A percentile compares a stretch with the other conserved stretches of the same genome.
phyloP scores from a whole-genome alignment of 2,329 filamentous ascomycete genomes.

The Colletotrichum sp. region DNA sequence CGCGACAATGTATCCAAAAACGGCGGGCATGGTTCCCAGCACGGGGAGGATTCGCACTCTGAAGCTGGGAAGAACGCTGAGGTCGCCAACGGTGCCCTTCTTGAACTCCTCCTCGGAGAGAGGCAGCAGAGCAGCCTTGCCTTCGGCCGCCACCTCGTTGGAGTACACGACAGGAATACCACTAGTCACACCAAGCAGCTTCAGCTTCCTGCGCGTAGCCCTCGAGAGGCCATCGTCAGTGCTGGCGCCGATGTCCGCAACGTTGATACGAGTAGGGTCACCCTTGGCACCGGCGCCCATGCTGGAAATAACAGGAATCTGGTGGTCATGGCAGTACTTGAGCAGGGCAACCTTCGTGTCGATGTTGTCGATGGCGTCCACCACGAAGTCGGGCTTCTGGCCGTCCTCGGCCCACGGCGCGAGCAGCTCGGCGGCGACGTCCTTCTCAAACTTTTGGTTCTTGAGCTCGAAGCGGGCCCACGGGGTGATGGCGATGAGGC shows the following conservation, averaged over 20 bases:
- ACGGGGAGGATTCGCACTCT: slow-evolving; percentile 94
- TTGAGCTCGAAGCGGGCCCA: slow-evolving; percentile 91
- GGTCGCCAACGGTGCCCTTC: slow-evolving; percentile 84
- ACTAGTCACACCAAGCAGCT: slow-evolving; percentile 76
- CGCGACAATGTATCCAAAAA: slow-evolving; percentile 90
- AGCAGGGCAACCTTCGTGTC: slow-evolving; percentile 93
- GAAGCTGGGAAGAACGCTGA: slow-evolving; percentile 91
- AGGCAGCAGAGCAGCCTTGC: slow-evolving; percentile 89
- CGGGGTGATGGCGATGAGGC: slow-evolving; percentile 85
- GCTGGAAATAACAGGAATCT: slow-evolving; percentile 84
- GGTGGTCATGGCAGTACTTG: slow-evolving; percentile 82
- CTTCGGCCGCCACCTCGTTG: slow-evolving; percentile 86
- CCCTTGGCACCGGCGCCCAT: slow-evolving; percentile 98
- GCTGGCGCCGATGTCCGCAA: slow-evolving; percentile 89
- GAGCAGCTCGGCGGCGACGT: slow-evolving; percentile 70
- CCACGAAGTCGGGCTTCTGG: slow-evolving; percentile 80
- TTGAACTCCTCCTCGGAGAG: slow-evolving; percentile 86
- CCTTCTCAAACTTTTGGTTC: slow-evolving; percentile 80
- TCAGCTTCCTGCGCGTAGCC: slow-evolving; percentile 80
- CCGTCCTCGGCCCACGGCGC: slow-evolving; percentile 66
- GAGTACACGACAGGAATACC: slow-evolving; percentile 95
- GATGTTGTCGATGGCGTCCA: slow-evolving; percentile 98
- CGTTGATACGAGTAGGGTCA: slow-evolving; percentile 79
- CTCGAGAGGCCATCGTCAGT: slow-evolving; percentile 90
- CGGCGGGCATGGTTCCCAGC: slow-evolving; percentile 93